phyloP scores from a whole-genome alignment of 75 land plant species.

The Pinus taeda region DNA sequence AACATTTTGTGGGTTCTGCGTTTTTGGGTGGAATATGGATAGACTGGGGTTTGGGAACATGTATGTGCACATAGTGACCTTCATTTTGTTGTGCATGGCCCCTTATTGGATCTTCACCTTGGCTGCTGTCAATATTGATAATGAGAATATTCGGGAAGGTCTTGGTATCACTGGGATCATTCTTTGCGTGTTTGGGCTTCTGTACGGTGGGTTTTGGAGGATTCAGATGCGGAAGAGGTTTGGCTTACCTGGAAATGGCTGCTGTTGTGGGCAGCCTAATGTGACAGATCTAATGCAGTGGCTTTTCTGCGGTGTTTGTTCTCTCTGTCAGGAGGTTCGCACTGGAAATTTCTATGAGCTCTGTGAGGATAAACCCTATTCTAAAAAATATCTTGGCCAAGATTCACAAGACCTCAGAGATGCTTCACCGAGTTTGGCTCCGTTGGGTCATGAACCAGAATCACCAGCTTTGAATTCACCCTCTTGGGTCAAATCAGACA shows the following conservation, averaged over 20 bases:
- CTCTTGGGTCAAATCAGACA: background rate
- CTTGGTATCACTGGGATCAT: constrained; percentile 57
- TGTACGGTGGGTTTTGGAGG: constrained; percentile 96
- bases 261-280: constrained; percentile 57
- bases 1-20: constrained; percentile 63
- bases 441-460: constrained; percentile 10
- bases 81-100: constrained; percentile 72
- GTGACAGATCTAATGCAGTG: constrained; percentile 79
- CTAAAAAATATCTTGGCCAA: background rate
- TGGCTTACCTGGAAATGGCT: constrained; percentile 52
- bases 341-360: constrained; percentile 71
- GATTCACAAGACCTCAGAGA: background rate
- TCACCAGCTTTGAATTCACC: background rate
- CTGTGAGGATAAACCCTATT: constrained; percentile 50
- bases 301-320: constrained; percentile 84
- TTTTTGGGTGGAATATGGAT: constrained; percentile 96
- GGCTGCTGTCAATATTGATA: constrained; percentile 70
- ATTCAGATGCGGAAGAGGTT: constrained; percentile 78
- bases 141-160: constrained; percentile 41
- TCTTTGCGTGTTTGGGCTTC: constrained; percentile 71
- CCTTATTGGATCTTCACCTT: constrained; percentile 78
- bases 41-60: constrained; percentile 96
- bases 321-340: constrained; percentile 90
- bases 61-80: constrained; percentile 85
- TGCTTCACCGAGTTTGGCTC: background rate